Evolutionary conservation across 768 basidiomycete species (phyloP).

Genomic region (Hygrocybe coccinea): DNA sequence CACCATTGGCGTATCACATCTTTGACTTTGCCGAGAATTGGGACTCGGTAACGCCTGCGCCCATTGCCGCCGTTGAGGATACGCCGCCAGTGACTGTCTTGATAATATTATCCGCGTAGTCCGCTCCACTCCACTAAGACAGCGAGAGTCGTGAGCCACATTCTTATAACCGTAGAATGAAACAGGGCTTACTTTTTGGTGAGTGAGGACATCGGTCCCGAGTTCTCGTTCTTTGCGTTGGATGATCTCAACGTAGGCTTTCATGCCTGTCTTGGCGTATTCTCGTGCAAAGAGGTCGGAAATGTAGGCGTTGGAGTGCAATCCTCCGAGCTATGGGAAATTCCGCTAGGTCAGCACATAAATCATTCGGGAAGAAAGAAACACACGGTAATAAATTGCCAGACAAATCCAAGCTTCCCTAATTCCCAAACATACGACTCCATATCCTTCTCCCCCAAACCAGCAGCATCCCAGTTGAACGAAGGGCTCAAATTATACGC

Average conservation of each 20-base stretch:
- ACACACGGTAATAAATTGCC: conserved; percentile 97
- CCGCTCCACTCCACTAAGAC: conserved; percentile 86
- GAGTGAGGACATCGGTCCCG: conserved; percentile 93
- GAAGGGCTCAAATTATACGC: conserved; percentile 94
- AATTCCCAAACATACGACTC: conserved; percentile 86
- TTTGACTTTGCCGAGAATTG: conserved; percentile 57
- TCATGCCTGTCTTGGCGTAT: conserved; percentile 95
- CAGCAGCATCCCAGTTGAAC: conserved; percentile 93
- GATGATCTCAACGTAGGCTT: conserved; percentile 94
- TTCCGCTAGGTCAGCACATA: conserved; percentile 6
- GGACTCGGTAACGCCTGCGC: conserved; percentile 87
- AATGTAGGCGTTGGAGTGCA: conserved; percentile 97
- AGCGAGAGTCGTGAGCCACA: conserved; percentile 12
- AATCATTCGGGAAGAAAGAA: not conserved
- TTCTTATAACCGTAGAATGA: not conserved
- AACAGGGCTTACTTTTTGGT: conserved; percentile 70
- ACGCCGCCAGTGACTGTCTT: conserved; percentile 98
- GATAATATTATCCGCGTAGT: conserved; percentile 85
- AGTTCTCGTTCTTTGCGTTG: conserved; percentile 91
- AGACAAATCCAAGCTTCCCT: conserved; percentile 93
- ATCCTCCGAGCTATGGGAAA: conserved; percentile 72
- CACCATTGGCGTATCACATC: not conserved
- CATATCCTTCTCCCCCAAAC: conserved; percentile 81
- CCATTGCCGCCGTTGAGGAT: conserved; percentile 99
- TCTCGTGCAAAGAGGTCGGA: conserved; percentile 86